Base-by-base conservation (phyloP, 1,139 yeast genomes). In the Arxiozyma bovina region DNA sequence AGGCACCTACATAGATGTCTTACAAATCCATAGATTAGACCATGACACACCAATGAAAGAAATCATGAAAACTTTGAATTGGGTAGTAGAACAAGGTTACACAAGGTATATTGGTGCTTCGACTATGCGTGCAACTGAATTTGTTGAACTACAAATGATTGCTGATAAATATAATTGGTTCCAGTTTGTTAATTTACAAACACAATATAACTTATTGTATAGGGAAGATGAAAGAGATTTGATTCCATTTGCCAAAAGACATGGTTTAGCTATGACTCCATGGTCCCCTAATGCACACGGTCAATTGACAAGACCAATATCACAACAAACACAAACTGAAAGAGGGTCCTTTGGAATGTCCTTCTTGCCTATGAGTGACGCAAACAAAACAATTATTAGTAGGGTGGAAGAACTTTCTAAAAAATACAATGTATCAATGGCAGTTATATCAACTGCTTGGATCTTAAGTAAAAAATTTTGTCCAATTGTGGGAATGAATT, bases 401-500 rank as follows among this genome's bases (percentile, higher is more conserved):
- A 68, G 86, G 27, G 81, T 83, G 20, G 83, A 81, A 63, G 74
- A 76, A 59, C 45, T 83, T 5, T 74, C 86, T 11, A 70, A 72
- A 60, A 76, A 76, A 61, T 66, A 70, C 49, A 68, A 67, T 21
- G 74, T 72, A 21, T 64, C 77, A 15, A 82, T 81, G 85, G 80
- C 84, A 0, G 70, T 70, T 20, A 66, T 82, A 21, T 74, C 85
- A 3, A 73, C 77, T n/a, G 81, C 84, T 3, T 83, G 85, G 84
- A 73, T 73, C 3, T 57, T 80, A 8, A 57, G 70, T 47, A 81
- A 81, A 63, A 84, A 84, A 7, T 63, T 70, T 9, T 57, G 62
- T 42, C 84, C 85, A 3, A 78, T 83, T 58, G 77, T 83, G n/a
- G 88, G 88, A 0, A 43, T 54, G 50, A 52, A 49, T 45, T 47